Percentiles rank a stretch among this genome's conserved stretches.
Conservation (phyloP, 495 filamentous ascomycete species). For the Aspergillus carlsbadensis region DNA sequence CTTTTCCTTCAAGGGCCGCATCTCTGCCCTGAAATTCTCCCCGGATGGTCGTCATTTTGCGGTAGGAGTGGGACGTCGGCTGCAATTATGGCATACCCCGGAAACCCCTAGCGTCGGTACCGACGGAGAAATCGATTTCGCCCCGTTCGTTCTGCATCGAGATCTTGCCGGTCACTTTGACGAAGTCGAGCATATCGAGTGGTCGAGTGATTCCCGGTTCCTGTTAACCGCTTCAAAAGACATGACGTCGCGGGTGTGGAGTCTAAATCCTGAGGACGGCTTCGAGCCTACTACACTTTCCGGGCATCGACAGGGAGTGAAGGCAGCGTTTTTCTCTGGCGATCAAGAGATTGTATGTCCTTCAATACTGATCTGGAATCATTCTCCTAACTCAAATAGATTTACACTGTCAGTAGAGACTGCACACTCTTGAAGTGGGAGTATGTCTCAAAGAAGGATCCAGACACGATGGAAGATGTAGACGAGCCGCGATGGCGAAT, state of each 20-base stretch:
- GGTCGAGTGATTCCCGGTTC: conserved; percentile 94
- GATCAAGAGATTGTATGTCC: conserved; percentile 73
- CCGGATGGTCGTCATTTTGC: conserved; percentile 89
- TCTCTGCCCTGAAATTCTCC: conserved; percentile 86
- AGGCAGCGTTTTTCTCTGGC: conserved; percentile 88
- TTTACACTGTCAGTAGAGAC: conserved; percentile 70
- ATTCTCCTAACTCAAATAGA: conserved; percentile 57
- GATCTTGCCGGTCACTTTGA: conserved; percentile 88
- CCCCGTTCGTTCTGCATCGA: conserved; percentile 86
- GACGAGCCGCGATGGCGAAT: conserved; percentile 81
- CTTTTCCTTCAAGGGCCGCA: conserved; percentile 84
- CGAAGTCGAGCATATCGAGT: conserved; percentile 77
- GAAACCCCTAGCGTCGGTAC: conserved; percentile 73
- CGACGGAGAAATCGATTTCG: conserved; percentile 88
- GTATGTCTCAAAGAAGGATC: conserved; percentile 53
- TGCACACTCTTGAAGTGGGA: conserved; percentile 67
- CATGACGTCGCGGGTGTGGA: conserved; percentile 92
- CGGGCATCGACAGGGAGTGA: conserved; percentile 83
- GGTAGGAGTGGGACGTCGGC: conserved; percentile 75
- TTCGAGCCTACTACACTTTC: conserved; percentile 87
- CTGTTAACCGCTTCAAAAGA: conserved; percentile 90
- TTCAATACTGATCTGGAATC: conserved; percentile 34
- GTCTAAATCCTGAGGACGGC: conserved; percentile 78
- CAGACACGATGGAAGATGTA: conserved; percentile 58
- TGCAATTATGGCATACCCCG: conserved; percentile 95